Evolutionary conservation across 306 rosid species (phyloP).

Genomic region (Pueraria montana): DNA sequence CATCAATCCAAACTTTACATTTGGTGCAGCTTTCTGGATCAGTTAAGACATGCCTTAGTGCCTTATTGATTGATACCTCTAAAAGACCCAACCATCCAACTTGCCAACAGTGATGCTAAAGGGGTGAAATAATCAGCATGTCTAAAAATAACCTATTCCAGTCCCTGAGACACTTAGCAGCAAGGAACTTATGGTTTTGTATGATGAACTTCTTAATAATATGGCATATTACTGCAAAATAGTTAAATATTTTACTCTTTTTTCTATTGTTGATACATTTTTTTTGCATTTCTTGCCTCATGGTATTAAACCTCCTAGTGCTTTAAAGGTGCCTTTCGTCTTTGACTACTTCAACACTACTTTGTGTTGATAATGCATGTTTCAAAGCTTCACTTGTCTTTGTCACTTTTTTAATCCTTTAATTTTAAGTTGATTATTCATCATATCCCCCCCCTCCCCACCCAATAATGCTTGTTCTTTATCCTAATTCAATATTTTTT

Average conservation of each 20-base stretch:
- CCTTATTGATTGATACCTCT: neutral
- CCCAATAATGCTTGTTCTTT: neutral
- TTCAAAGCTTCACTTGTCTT: slow-evolving; percentile 25
- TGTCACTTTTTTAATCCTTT: neutral
- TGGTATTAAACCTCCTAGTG: neutral
- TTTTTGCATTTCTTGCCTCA: neutral
- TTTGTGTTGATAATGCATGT: slow-evolving; percentile 25
- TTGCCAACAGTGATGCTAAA: slow-evolving; percentile 22
- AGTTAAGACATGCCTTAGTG: neutral
- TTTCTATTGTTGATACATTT: neutral
- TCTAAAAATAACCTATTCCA: neutral
- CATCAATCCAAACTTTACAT: neutral
- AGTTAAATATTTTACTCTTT: slow-evolving; percentile 5
- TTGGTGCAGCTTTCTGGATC: neutral
- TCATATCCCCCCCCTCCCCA: neutral
- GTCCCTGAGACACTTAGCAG: neutral
- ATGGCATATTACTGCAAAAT: neutral
- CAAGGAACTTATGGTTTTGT: neutral
- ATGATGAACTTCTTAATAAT: neutral
- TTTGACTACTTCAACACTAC: slow-evolving; percentile 1
- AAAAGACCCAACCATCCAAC: neutral
- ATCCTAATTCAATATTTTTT: neutral
- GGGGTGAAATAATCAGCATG: neutral
- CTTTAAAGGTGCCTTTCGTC: neutral
- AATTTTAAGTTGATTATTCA: neutral